Base-by-base conservation (phyloP, 2,329 filamentous ascomycete genomes). In the Colletotrichum lupini region DNA sequence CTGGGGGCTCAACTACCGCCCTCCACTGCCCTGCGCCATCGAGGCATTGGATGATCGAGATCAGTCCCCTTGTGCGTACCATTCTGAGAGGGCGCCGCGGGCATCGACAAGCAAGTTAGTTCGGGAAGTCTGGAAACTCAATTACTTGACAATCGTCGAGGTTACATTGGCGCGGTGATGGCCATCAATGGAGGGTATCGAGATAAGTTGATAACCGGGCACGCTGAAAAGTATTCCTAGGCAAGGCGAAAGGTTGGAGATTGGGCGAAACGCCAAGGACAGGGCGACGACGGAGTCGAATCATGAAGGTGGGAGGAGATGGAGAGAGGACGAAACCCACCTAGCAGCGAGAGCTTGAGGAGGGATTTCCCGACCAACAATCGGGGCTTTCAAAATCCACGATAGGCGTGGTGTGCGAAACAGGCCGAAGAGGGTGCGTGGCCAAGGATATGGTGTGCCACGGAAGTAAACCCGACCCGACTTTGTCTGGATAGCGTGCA, bases 371-470 rank as follows among this genome's bases (percentile, higher is more conserved):
- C 24, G 58, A 49, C 52, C 59, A 68, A 53, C 35, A 67, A 19
- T 28, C n/a, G 42, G 42, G 8, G 22, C 30, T 30, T 57, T 53
- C 28, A 16, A 58, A 55, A 37, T 37, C 49, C 35, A 61, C 49
- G 65, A 62, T 52, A 60, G 58, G 37, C 42, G 46, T 55, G 24
- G 52, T 62, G 30, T 65, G 62, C 53, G 65, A 64, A 69, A 69
- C 66, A 64, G 53, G 55, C 60, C 46, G 46, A 69, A 58, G 42
- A 49, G 42, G 42, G 58, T 72, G 65, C 59, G 22, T 60, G 16
- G 60, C 22, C 66, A 65, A 22, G 70, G 70, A 72, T 63, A 26
- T 68, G 65, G 53, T 59, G 65, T 24, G 52, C 26, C 37, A 22
- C 66, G 58, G 64, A 63, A 64, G 24, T 22, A 62, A 52, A 68